These are phyloP conservation scores for Mikania micrantha DNA, from an alignment of 129 eudicot species.

Conservation along the genomic window DNA sequence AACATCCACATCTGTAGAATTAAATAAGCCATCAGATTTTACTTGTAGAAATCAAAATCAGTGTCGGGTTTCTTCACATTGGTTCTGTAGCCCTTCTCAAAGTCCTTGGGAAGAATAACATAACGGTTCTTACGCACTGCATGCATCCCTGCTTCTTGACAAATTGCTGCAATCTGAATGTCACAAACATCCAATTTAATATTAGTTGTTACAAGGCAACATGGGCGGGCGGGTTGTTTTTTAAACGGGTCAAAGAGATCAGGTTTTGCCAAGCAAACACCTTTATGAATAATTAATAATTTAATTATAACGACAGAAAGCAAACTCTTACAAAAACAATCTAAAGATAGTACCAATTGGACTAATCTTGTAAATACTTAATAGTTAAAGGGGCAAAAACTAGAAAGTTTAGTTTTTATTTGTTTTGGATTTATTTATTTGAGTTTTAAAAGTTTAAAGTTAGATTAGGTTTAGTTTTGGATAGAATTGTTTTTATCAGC, in stretches of 20 bases:
- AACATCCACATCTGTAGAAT: not conserved
- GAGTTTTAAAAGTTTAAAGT: too few relatives aligned
- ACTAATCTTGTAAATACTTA: too few relatives aligned
- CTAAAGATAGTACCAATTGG: too few relatives aligned
- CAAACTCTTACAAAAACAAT: too few relatives aligned
- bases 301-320: too few relatives aligned
- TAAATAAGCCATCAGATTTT: slow-evolving; percentile 15
- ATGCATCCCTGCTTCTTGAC: slow-evolving; percentile 95
- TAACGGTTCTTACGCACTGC: slow-evolving; percentile 87
- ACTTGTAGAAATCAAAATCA: slow-evolving; percentile 82
- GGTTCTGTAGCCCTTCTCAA: slow-evolving; percentile 78
- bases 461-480: too few relatives aligned
- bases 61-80: slow-evolving; percentile 88
- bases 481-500: too few relatives aligned
- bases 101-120: slow-evolving; percentile 81
- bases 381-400: too few relatives aligned
- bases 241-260: not conserved
- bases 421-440: too few relatives aligned
- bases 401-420: too few relatives aligned
- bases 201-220: not conserved
- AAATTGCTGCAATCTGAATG: slow-evolving; percentile 72
- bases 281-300: not conserved
- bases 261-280: not conserved
- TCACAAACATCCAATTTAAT: not conserved
- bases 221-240: not conserved